Conservation (phyloP, 2,329 filamentous ascomycete genomes). For the Neonectria coccinea region DNA sequence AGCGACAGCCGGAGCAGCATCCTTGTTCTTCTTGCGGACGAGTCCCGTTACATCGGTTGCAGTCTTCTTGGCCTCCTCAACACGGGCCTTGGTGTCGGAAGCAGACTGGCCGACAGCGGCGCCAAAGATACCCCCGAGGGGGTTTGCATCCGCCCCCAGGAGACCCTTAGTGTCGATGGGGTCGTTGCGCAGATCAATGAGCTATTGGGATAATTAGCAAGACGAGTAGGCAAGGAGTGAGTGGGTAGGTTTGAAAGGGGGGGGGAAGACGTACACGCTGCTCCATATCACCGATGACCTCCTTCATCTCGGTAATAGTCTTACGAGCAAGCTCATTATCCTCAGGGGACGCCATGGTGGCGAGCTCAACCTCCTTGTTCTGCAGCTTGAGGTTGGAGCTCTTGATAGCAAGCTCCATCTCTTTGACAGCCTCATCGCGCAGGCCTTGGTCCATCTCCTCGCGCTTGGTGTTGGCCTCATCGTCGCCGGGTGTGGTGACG, state of each 20-base stretch:
- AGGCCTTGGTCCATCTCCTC: slow-evolving; percentile 73
- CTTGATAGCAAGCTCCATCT: slow-evolving; percentile 80
- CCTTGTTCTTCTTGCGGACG: slow-evolving; percentile 75
- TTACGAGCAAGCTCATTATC: slow-evolving; percentile 73
- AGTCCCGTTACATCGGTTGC: slow-evolving; percentile 81
- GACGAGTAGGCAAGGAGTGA: not conserved
- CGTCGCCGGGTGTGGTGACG: slow-evolving; percentile 70
- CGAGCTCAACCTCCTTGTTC: slow-evolving; percentile 75
- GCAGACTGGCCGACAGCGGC: slow-evolving; percentile 72
- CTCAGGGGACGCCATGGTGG: slow-evolving; percentile 71
- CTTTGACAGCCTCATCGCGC: slow-evolving; percentile 75
- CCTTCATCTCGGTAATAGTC: slow-evolving; percentile 78
- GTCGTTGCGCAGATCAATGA: slow-evolving; percentile 74
- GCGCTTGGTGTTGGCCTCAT: slow-evolving; percentile 59
- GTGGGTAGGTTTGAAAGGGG: slow-evolving; percentile 6
- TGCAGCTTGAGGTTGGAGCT: slow-evolving; percentile 78
- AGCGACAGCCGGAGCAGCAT: slow-evolving; percentile 32
- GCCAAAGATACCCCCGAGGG: slow-evolving; percentile 71
- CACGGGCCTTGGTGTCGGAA: slow-evolving; percentile 69
- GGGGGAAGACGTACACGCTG: slow-evolving; percentile 68
- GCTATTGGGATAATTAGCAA: slow-evolving; percentile 54
- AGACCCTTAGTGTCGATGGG: slow-evolving; percentile 60
- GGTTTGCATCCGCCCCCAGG: slow-evolving; percentile 56
- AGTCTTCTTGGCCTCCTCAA: slow-evolving; percentile 78
- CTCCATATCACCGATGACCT: slow-evolving; percentile 83